phyloP scores from a whole-genome alignment of 2,329 filamentous ascomycete species.

The Dothidotthia symphoricarpi region DNA sequence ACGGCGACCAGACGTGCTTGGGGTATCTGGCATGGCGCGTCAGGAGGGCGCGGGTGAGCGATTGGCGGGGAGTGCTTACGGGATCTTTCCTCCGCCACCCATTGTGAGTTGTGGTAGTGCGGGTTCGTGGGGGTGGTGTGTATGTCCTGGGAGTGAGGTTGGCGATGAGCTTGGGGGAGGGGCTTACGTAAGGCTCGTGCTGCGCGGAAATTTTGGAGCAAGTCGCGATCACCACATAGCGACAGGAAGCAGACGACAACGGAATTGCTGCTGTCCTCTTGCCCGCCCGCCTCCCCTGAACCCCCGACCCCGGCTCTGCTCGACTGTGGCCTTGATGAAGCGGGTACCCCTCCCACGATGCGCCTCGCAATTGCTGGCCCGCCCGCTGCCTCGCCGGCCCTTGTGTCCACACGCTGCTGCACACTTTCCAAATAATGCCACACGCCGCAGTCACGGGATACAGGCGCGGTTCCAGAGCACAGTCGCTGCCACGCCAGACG shows the following conservation, averaged over 20 bases:
- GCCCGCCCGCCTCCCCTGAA: conserved; percentile 8
- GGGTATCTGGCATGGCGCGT: conserved; percentile 66
- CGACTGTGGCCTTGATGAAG: conserved; percentile 51
- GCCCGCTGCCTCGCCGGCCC: conserved; percentile 45
- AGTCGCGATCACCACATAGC: conserved; percentile 19
- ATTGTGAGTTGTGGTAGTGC: conserved; percentile 60
- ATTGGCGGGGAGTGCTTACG: conserved; percentile 48
- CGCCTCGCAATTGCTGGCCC: conserved; percentile 59
- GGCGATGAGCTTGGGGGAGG: conserved; percentile 17
- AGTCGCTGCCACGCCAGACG: conserved; percentile 5
- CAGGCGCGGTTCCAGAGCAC: conserved; percentile 27
- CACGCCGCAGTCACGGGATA: conserved; percentile 32
- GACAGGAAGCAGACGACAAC: conserved; percentile 22
- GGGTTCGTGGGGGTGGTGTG: conserved; percentile 16
- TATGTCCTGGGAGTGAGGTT: conserved; percentile 18
- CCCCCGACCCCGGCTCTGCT: conserved; percentile 11
- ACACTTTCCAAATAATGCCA: conserved; percentile 22
- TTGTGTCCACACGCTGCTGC: conserved; percentile 33
- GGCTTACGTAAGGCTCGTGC: conserved; percentile 13
- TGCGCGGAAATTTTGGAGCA: conserved; percentile 39
- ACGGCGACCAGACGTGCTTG: conserved; percentile 98
- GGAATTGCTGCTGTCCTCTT: conserved; percentile 17
- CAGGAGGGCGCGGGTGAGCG: conserved; percentile 10
- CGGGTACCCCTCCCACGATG: conserved; percentile 61
- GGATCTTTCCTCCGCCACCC: conserved; percentile 67